Percentiles rank a stretch among this genome's conserved stretches.
Evolutionary conservation across 2,329 filamentous ascomycete genomes (phyloP).

Genomic region (Penicillium polonicum): DNA sequence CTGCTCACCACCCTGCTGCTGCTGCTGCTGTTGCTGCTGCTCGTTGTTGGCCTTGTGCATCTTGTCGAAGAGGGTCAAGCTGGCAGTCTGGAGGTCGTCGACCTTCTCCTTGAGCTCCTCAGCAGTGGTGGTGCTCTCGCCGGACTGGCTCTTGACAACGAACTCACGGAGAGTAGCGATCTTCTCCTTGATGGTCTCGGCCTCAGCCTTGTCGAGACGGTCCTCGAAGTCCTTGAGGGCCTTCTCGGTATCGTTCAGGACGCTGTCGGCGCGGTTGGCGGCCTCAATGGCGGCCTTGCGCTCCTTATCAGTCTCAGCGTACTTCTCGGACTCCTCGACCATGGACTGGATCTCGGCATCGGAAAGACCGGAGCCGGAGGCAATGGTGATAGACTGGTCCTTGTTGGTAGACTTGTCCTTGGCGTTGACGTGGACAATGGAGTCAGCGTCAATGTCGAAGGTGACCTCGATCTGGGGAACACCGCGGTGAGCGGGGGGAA

Average conservation of each 20-base stretch:
- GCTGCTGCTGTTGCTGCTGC: constrained; percentile 54
- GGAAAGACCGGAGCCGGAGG: constrained; percentile 93
- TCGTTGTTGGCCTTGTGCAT: constrained; percentile 94
- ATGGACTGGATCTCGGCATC: constrained; percentile 94
- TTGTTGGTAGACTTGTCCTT: constrained; percentile 99
- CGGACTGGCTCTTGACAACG: constrained; percentile 89
- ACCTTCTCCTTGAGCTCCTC: constrained; percentile 98
- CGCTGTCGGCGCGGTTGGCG: constrained; percentile 94
- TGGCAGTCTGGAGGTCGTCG: constrained; percentile 93
- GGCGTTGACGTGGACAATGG: constrained; percentile 94
- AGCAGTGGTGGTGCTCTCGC: constrained; percentile 80
- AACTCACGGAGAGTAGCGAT: constrained; percentile 81
- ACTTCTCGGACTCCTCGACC: constrained; percentile 97
- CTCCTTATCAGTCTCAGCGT: constrained; percentile 91
- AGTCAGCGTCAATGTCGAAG: constrained; percentile 98
- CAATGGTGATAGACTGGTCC: constrained; percentile 99
- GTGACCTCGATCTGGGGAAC: constrained; percentile 97
- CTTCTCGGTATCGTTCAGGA: constrained; percentile 97
- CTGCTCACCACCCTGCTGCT: constrained; percentile 49
- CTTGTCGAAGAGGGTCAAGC: constrained; percentile 97
- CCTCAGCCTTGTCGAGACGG: constrained; percentile 94
- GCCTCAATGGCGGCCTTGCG: constrained; percentile 93
- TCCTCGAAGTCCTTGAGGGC: constrained; percentile 95
- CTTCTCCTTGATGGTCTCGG: constrained; percentile 91
- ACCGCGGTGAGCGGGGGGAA: constrained; percentile 92